These are phyloP conservation scores for Porphyrellus cyaneotinctus DNA, from an alignment of 768 basidiomycete genomes.

Conservation along the genomic window DNA sequence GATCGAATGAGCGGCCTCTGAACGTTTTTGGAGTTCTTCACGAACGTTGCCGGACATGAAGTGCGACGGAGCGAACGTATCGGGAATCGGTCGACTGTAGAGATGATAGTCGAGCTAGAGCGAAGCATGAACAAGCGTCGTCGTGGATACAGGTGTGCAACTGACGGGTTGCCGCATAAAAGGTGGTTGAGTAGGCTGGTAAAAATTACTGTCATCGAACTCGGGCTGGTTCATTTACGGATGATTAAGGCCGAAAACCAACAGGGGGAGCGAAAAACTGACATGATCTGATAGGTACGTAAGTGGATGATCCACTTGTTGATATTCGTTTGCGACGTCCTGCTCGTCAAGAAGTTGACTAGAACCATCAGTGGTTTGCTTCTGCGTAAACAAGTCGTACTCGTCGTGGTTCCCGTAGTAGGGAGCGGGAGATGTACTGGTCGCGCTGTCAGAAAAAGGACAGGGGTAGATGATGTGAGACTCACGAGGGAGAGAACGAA, in stretches of 20 bases:
- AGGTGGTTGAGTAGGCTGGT: slow-evolving; percentile 37
- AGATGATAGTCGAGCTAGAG: slow-evolving; percentile 86
- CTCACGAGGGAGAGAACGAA: slow-evolving; percentile 31
- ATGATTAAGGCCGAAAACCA: neutral
- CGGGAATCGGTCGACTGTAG: slow-evolving; percentile 70
- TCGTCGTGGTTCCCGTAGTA: slow-evolving; percentile 34
- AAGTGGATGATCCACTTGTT: slow-evolving; percentile 16
- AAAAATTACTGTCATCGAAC: slow-evolving; percentile 37
- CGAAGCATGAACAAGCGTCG: neutral
- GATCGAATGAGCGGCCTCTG: slow-evolving; percentile 39
- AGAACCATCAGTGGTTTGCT: slow-evolving; percentile 1
- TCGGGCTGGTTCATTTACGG: slow-evolving; percentile 23
- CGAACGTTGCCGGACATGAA: slow-evolving; percentile 83
- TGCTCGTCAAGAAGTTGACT: slow-evolving; percentile 14
- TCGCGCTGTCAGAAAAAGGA: slow-evolving; percentile 9
- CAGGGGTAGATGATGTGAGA: neutral
- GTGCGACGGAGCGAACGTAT: slow-evolving; percentile 56
- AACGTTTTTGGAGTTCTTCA: slow-evolving; percentile 50
- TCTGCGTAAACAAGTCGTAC: slow-evolving; percentile 34
- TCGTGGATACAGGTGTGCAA: slow-evolving; percentile 3
- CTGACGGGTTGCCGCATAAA: slow-evolving; percentile 70
- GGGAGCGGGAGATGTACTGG: slow-evolving; percentile 28
- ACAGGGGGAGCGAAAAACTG: slow-evolving; percentile 4
- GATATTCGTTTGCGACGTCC: slow-evolving; percentile 19
- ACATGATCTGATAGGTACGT: slow-evolving; percentile 23